Evolutionary conservation across 2,329 filamentous ascomycete genomes (phyloP).

Genomic region (Colletotrichum gigasporum): DNA sequence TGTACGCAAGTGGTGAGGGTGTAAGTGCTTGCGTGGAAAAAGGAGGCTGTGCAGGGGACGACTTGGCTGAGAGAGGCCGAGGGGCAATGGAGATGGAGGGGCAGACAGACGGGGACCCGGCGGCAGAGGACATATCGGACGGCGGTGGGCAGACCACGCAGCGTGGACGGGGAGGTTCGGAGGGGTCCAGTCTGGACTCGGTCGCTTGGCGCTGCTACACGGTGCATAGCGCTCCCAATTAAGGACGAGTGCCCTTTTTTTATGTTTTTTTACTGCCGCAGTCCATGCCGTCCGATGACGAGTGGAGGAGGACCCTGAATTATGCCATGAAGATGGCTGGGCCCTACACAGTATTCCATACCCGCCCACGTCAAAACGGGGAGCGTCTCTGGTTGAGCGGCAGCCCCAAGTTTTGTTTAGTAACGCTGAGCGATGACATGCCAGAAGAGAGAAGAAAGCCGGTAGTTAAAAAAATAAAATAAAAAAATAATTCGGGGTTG

Average conservation of each 20-base stretch:
- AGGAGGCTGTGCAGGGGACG: constrained; percentile 27
- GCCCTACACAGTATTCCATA: too few relatives aligned
- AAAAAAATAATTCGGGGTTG: too few relatives aligned
- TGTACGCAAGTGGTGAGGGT: constrained; percentile 14
- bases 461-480: background rate
- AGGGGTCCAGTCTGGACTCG: too few relatives aligned
- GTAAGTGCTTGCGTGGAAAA: constrained; percentile 32
- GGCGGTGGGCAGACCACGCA: background rate
- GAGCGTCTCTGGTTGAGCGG: constrained; percentile 8
- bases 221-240: too few relatives aligned
- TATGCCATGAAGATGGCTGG: constrained; percentile 13
- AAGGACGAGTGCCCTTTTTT: too few relatives aligned
- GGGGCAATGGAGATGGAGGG: background rate
- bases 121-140: background rate
- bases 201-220: too few relatives aligned
- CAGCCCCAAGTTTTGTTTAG: background rate
- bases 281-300: background rate
- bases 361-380: constrained; percentile 9
- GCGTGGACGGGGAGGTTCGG: too few relatives aligned
- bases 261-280: background rate
- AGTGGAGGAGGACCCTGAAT: constrained; percentile 20
- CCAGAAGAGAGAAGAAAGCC: background rate
- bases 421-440: too few relatives aligned
- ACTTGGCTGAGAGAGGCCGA: constrained; percentile 10
- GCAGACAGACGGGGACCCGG: background rate